Evolutionary conservation across 2,329 filamentous ascomycete species (phyloP).

Genomic region (Neopestalotiopsis sp.): DNA sequence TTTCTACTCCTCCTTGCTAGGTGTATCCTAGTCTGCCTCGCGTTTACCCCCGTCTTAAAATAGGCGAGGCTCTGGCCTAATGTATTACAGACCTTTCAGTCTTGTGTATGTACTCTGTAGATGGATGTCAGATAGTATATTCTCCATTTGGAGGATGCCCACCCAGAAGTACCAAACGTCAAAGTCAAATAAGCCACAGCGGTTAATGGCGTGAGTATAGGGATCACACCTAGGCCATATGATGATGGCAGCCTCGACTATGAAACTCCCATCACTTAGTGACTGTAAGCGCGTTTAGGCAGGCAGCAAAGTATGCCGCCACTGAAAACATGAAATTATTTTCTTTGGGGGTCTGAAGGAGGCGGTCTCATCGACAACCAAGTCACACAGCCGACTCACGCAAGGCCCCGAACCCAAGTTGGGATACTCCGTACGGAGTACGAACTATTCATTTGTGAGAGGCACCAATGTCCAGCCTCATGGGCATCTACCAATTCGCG

Average conservation of each 20-base stretch:
- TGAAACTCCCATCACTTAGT: background rate
- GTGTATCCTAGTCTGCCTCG: background rate
- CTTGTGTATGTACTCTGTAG: background rate
- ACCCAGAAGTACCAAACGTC: constrained; percentile 1
- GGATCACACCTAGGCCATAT: background rate
- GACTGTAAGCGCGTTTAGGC: background rate
- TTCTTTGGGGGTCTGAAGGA: background rate
- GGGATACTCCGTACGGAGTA: too few species aligned
- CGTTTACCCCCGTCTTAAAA: background rate
- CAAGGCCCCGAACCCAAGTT: background rate
- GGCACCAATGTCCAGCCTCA: too few species aligned
- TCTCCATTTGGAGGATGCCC: background rate
- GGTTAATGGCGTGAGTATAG: background rate
- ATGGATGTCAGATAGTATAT: background rate
- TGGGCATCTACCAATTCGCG: too few species aligned
- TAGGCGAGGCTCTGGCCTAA: background rate
- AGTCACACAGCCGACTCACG: background rate
- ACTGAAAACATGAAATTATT: background rate
- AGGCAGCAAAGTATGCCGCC: background rate
- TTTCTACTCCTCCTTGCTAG: background rate
- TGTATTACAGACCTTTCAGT: background rate
- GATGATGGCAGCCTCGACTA: background rate
- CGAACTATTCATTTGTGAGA: too few species aligned
- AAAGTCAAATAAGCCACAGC: constrained; percentile 2
- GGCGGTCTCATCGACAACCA: background rate